Base-by-base conservation (phyloP, 2,329 filamentous ascomycete species). In the Alternaria infectoria region DNA sequence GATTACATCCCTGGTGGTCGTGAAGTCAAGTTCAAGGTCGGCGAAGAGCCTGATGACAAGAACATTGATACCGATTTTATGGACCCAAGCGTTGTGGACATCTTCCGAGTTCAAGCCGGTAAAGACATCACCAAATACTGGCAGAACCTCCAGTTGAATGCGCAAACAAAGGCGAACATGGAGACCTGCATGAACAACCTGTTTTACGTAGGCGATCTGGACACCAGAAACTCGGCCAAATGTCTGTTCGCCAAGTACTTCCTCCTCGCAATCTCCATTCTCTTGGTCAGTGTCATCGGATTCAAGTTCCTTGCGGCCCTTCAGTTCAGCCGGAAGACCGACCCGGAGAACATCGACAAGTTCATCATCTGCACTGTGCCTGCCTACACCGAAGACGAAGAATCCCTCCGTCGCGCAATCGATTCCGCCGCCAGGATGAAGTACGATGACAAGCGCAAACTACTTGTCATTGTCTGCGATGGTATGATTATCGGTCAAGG, bases 401-500 rank as follows among this genome's bases (percentile, higher is more conserved):
- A 99, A 1, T 98, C 95, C 36, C 86, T 99, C 25, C 93, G 96
- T 59, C 94, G 95, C 85, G 96, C 96, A 62, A 97, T 99, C 73
- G 96, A 99, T 79, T 99, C 96, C 0, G 92, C 93, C 62, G 94
- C 96, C 26, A 88, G 93, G 65, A 97, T 97, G 93, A 90, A 90
- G 70, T 99, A 99, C 77, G 96, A 99, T 75, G 95, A 99, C 79
- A 99, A 99, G 84, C 93, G 96, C 76, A 99, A 99, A 84, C 86
- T 99, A 12, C 85, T 99, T 25, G 89, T 97, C 69, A 86, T 99
- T 65, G 86, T 99, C 68, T 99, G 96, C 75, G 96, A 99, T 76
- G 96, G 96, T 82, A 98, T 99, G 95, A 99, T 99, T 84, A 96
- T 99, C 69, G 96, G 96, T 74, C 94, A 97, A 83, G 96, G 96